A percentile compares a stretch with the other conserved stretches of the same genome.
Conservation (phyloP, 2,329 filamentous ascomycete species). For the Stagonosporopsis chrysanthemi region DNA sequence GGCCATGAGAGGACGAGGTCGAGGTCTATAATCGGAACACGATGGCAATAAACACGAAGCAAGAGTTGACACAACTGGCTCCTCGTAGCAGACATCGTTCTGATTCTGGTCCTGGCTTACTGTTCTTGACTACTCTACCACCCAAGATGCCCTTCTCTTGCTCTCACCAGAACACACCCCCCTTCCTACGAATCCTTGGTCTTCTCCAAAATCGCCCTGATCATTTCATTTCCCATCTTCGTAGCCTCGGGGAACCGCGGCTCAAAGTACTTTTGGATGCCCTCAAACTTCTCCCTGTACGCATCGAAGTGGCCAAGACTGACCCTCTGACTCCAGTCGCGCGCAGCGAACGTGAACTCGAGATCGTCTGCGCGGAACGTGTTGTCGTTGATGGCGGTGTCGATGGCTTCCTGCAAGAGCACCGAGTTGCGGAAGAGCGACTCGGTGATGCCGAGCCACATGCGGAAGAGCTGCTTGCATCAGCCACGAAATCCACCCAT, state of each 20-base stretch:
- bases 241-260: slow-evolving; percentile 88
- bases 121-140: background rate
- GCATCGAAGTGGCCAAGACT: slow-evolving; percentile 90
- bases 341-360: slow-evolving; percentile 95
- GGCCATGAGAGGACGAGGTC: too few species aligned
- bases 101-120: too few species aligned
- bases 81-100: too few species aligned
- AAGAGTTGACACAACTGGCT: too few species aligned
- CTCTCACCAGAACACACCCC: too few species aligned
- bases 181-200: slow-evolving; percentile 50
- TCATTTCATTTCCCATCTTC: slow-evolving; percentile 93
- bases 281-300: slow-evolving; percentile 89
- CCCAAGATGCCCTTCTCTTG: too few species aligned
- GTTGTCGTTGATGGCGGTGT: slow-evolving; percentile 86
- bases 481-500: background rate
- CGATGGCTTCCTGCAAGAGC: slow-evolving; percentile 82
- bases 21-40: too few species aligned
- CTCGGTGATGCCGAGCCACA: slow-evolving; percentile 97
- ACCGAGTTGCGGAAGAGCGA: slow-evolving; percentile 86
- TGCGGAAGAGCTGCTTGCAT: slow-evolving; percentile 72
- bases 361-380: slow-evolving; percentile 95
- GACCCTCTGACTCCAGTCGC: slow-evolving; percentile 95
- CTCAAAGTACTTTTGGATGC: slow-evolving; percentile 90
- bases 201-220: slow-evolving; percentile 90
- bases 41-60: too few species aligned